Evolutionary conservation across 352 stramenopile species (phyloP).

Genomic region (Phytopythium sindhum): DNA sequence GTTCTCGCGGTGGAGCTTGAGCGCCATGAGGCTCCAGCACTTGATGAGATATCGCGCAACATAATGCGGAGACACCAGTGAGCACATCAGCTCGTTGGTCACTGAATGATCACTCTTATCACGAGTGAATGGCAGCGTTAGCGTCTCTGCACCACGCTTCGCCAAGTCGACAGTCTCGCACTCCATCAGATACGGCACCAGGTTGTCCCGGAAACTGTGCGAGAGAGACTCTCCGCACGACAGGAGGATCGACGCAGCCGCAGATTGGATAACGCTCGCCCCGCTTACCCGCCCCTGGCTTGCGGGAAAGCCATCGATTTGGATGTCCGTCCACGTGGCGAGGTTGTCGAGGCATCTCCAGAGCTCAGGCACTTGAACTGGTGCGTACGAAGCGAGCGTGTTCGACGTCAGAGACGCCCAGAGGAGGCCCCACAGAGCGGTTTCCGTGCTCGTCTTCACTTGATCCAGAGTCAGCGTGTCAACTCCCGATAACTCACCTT

Average conservation of each 20-base stretch:
- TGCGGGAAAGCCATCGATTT: neutral
- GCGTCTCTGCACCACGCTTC: constrained; percentile 2
- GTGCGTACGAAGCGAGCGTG: neutral
- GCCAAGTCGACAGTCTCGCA: constrained; percentile 12
- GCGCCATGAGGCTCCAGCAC: constrained; percentile 22
- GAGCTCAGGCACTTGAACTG: neutral
- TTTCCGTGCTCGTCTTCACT: neutral
- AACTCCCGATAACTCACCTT: neutral
- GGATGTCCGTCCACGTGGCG: constrained; percentile 8
- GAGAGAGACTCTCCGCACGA: constrained; percentile 20
- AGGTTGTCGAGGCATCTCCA: neutral
- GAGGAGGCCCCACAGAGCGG: neutral
- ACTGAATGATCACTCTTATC: neutral
- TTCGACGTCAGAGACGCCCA: neutral
- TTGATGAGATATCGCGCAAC: constrained; percentile 32
- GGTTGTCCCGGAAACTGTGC: constrained; percentile 8
- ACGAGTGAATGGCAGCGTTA: constrained; percentile 16
- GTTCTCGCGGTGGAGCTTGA: constrained; percentile 3
- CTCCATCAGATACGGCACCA: constrained; percentile 24
- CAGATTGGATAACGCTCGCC: constrained; percentile 18
- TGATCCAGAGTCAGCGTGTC: neutral
- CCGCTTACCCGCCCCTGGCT: constrained; percentile 9
- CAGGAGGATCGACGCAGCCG: constrained; percentile 27
- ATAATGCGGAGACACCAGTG: constrained; percentile 12
- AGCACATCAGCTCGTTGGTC: constrained; percentile 5